These are phyloP conservation scores for Candida ponderosae DNA, from an alignment of 805 yeast genomes.

Conservation along the genomic window DNA sequence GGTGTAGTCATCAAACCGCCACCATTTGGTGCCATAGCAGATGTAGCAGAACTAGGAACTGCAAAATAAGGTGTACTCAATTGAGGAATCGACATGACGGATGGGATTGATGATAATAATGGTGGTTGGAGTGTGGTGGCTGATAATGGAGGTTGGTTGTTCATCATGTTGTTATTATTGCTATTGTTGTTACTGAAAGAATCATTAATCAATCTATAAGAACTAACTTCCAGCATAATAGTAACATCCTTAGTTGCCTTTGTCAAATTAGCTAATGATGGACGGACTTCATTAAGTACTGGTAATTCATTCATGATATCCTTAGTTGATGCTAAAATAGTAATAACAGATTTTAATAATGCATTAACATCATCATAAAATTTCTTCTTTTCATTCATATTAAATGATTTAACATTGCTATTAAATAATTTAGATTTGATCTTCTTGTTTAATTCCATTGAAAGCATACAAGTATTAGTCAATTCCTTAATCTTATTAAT, in stretches of 20 bases:
- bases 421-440: slow-evolving; percentile 49
- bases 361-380: slow-evolving; percentile 84
- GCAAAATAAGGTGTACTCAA: slow-evolving; percentile 17
- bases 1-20: slow-evolving; percentile 1
- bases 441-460: slow-evolving; percentile 75
- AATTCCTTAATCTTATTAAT: slow-evolving; percentile 68
- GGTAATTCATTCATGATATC: slow-evolving; percentile 77
- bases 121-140: slow-evolving; percentile 12
- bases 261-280: slow-evolving; percentile 74
- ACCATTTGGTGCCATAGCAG: background rate
- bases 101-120: slow-evolving; percentile 18
- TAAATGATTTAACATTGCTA: slow-evolving; percentile 31
- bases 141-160: slow-evolving; percentile 9
- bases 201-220: slow-evolving; percentile 31
- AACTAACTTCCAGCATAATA: slow-evolving; percentile 65
- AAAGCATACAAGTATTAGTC: slow-evolving; percentile 66
- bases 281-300: slow-evolving; percentile 67
- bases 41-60: slow-evolving; percentile 1
- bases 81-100: slow-evolving; percentile 22
- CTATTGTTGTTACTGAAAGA: slow-evolving; percentile 3
- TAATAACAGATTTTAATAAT: slow-evolving; percentile 76
- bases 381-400: slow-evolving; percentile 43
- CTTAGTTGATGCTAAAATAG: slow-evolving; percentile 77
- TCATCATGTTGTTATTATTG: slow-evolving; percentile 3
- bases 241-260: slow-evolving; percentile 90